These are phyloP conservation scores for Bryum argenteum DNA, from an alignment of 225 moss, liverwort and hornwort species.

Conservation along the genomic window DNA sequence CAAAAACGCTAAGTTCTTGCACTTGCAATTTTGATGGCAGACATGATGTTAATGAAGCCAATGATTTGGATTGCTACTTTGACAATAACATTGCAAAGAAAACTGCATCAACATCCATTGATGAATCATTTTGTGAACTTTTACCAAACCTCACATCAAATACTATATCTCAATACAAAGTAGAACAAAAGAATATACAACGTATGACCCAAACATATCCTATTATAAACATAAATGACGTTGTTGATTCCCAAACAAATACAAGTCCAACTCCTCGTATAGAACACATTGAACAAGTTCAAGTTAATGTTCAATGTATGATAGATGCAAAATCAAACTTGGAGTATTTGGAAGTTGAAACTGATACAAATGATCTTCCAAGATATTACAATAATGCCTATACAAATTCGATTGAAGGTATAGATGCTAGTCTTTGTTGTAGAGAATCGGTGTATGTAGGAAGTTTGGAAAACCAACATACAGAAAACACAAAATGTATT, in stretches of 20 bases:
- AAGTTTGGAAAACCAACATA: fast-evolving
- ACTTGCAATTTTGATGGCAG: neutral
- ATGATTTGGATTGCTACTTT: neutral
- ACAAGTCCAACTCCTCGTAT: slow-evolving; percentile 5
- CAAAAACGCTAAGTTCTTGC: neutral
- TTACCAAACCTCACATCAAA: neutral
- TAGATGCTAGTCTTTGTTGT: neutral
- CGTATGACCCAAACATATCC: neutral
- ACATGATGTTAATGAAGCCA: neutral
- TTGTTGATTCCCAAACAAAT: slow-evolving; percentile 11
- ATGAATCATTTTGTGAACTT: slow-evolving; percentile 17
- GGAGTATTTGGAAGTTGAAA: slow-evolving; percentile 13
- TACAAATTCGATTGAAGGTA: neutral
- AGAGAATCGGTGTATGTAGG: neutral
- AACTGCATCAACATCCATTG: neutral
- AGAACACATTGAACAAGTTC: neutral
- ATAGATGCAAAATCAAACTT: neutral
- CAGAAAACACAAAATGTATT: neutral
- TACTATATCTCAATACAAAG: neutral
- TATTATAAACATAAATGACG: neutral
- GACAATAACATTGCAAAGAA: neutral
- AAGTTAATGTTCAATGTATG: neutral
- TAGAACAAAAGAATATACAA: neutral
- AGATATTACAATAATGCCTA: neutral
- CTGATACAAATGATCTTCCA: slow-evolving; percentile 17